Evolutionary conservation across 2,329 filamentous ascomycete genomes (phyloP), one percentile per base, ranked within the genome.

Genomic region (Lachnellula occidentalis): DNA sequence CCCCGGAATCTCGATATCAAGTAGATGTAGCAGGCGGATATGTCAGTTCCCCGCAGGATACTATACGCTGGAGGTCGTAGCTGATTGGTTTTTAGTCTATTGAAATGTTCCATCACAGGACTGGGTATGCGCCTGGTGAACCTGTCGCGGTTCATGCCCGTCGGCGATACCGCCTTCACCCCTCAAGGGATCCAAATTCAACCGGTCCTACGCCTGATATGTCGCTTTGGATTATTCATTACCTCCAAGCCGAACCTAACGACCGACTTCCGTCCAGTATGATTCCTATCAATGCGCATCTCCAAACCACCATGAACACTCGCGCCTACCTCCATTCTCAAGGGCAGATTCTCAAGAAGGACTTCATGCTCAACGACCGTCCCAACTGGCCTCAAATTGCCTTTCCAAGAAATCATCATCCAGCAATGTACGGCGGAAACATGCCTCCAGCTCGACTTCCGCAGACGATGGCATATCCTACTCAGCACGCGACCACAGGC

Each of bases 341-440:
- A 61, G 92, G 91, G 6, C 88, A 92, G 64, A 85, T 96, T 45
- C 81, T 86, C 54, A 86, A 90, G 63, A 95, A 96, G 68, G 91
- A 96, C 66, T 97, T 97, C 68, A 95, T 96, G 86, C 79, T 97
- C 19, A 85, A 88, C 48, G 94, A 97, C 71, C 84, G 90, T 41
- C 80, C 84, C 61, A 95, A 90, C 73, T 97, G 92, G 92, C 92
- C 94, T 3, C 85, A 85, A 22, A 87, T 97, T 56, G 83, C 83
- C 45, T 83, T 89, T 59, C 87, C 88, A 0, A 74, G 76, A 53
- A 57, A 78, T 77, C 53, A 72, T 72, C 34, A 73, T 71, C 62
- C 72, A 63, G 71, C 58, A 17, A 61, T 64, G 48, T 69, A 70
- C 51, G 59, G 58, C 19, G 57, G 53, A 41, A 61, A 56, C 34